phyloP scores from a whole-genome alignment of 306 rosid genomes.

The Castanospermum australe region DNA sequence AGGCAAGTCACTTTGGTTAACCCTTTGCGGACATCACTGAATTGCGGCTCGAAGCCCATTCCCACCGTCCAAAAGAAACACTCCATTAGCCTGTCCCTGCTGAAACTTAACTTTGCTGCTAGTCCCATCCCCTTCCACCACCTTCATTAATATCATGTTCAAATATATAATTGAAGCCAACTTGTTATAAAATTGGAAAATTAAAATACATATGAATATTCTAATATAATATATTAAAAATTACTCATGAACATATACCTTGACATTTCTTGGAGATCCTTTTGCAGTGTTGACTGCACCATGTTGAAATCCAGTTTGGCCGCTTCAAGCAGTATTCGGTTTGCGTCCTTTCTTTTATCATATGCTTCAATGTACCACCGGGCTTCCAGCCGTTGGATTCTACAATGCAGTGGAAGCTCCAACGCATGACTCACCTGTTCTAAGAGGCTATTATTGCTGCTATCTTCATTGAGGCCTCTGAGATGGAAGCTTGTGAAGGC shows the following conservation, averaged over 20 bases:
- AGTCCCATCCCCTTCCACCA: slow-evolving; percentile 61
- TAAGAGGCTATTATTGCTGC: neutral
- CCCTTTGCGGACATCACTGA: slow-evolving; percentile 36
- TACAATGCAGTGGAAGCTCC: slow-evolving; percentile 50
- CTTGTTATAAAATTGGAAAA: no score
- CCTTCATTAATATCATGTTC: slow-evolving; percentile 19
- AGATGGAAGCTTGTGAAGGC: slow-evolving; percentile 38
- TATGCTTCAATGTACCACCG: slow-evolving; percentile 54
- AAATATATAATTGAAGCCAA: neutral
- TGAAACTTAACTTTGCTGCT: slow-evolving; percentile 46
- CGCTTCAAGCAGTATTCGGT: slow-evolving; percentile 34
- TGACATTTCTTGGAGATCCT: slow-evolving; percentile 47
- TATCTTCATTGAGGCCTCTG: neutral
- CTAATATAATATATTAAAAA: no score
- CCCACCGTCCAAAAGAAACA: slow-evolving; percentile 54
- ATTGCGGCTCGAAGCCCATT: slow-evolving; percentile 44
- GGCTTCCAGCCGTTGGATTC: slow-evolving; percentile 47
- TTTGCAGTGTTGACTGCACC: slow-evolving; percentile 43
- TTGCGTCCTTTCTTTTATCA: slow-evolving; percentile 28
- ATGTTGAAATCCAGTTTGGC: slow-evolving; percentile 57
- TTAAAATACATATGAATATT: no score
- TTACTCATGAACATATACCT: no score
- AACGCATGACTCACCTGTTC: slow-evolving; percentile 45
- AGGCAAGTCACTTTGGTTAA: slow-evolving; percentile 48
- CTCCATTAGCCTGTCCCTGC: slow-evolving; percentile 54